These are phyloP conservation scores for Verbena officinalis DNA, from an alignment of 257 asterid genomes.

Conservation along the genomic window DNA sequence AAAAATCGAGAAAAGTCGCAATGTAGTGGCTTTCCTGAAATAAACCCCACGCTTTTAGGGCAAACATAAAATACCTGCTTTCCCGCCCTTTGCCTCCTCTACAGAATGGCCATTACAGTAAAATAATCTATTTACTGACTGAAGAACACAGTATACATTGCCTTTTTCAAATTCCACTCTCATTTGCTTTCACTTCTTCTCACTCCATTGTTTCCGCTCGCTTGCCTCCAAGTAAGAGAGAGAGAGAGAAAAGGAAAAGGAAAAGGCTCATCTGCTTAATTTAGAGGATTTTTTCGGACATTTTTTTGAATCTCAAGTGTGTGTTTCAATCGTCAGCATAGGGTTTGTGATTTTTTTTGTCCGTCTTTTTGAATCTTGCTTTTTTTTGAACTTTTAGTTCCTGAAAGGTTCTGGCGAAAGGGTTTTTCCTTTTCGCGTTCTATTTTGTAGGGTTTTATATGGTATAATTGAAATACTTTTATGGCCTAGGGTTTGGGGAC, in stretches of 20 bases:
- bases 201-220: constrained; percentile 21
- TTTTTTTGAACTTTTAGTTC: not conserved
- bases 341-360: constrained; percentile 19
- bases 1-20: not conserved
- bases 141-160: not conserved
- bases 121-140: constrained; percentile 11
- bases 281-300: not conserved
- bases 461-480: not conserved
- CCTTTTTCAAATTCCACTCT: constrained; percentile 4
- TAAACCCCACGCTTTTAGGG: constrained; percentile 23
- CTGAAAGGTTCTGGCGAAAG: not conserved
- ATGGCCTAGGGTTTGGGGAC: constrained; percentile 34
- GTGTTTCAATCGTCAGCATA: not conserved
- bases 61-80: constrained; percentile 24
- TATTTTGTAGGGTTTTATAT: not conserved
- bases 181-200: not conserved
- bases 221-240: constrained; percentile 15
- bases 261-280: not conserved
- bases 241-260: not conserved
- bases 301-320: constrained; percentile 20
- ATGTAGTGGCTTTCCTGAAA: constrained; percentile 36
- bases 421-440: not conserved
- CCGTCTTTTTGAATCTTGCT: not conserved
- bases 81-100: constrained; percentile 53
- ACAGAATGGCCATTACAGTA: constrained; percentile 30